Conservation (phyloP, 257 asterid genomes). For the Phtheirospermum japonicum region DNA sequence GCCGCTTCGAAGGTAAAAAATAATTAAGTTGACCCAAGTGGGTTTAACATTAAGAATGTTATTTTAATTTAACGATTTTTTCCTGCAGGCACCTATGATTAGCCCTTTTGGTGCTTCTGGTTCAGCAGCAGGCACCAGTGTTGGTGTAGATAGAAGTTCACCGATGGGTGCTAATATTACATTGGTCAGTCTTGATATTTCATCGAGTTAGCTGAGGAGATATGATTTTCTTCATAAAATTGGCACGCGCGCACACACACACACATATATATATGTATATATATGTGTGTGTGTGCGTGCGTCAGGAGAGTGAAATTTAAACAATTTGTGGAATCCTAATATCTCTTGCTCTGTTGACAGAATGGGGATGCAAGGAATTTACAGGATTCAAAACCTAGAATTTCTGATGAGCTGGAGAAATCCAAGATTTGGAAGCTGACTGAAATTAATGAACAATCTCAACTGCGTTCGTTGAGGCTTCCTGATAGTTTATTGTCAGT, state of each 20-base stretch:
- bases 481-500: conserved; percentile 48
- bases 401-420: conserved; percentile 48
- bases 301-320: not conserved
- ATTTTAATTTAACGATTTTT: conserved; percentile 13
- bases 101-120: conserved; percentile 43
- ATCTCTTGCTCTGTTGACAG: conserved; percentile 31
- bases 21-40: not conserved
- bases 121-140: conserved; percentile 42
- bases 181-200: conserved; percentile 35
- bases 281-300: too few species aligned
- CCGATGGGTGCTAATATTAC: conserved; percentile 32
- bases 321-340: conserved; percentile 14
- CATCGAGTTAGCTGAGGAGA: conserved; percentile 10
- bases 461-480: conserved; percentile 52
- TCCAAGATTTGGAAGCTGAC: conserved; percentile 53
- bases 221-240: conserved; percentile 10
- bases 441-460: conserved; percentile 54
- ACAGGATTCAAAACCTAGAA: conserved; percentile 42
- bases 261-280: too few species aligned
- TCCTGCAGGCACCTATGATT: conserved; percentile 39
- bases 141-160: conserved; percentile 40
- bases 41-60: not conserved
- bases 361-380: conserved; percentile 44
- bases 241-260: too few species aligned
- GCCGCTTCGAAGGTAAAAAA: conserved; percentile 42